Evolutionary conservation across 768 basidiomycete species (phyloP), one percentile per base, ranked within the genome.

Genomic region (Ephemerocybe angulata): DNA sequence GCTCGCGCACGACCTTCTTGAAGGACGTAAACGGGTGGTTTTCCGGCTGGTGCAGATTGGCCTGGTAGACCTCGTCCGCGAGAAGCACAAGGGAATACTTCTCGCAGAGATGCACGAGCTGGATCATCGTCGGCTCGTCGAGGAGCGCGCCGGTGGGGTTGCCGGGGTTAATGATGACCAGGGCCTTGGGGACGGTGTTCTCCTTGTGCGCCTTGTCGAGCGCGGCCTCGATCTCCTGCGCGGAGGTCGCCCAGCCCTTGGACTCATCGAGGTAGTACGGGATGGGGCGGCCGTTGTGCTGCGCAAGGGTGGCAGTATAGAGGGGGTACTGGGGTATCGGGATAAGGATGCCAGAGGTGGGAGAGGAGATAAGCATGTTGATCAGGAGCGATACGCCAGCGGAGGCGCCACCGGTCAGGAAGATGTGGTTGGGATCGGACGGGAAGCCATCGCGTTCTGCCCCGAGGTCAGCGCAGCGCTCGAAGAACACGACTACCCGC

Each of bases 1-100:
- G 74, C 38, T 79, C 72, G 50, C 78, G 74, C 2, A 97, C 83
- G 50, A 92, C 78, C 71, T 93, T 89, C 71, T 98, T 98, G 83
- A 99, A 98, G 10, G 90, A 93, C 48, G 85, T 83, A 81, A 99
- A 99, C 0, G 89, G 80, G 67, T 89, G 84, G 1, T 76, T 76
- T 2, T 70, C 65, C 38, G 72, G 76, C 42, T 79, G 76, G 75
- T 95, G 94, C 41, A 98, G 80, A 76, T 98, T 98, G 62, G 74
- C 75, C 72, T 99, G 96, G 79, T 99, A 98, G n/a, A 99, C 96
- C 70, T 99, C 96, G 70, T 99, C 96, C 0, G 96, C 96, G 60
- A 98, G 82, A 49, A 99, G 83, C 21, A 96, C 88, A 54, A 99
- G 84, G 6, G 77, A 76, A 72, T 98, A 76, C 60, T 88, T 78